Conservation (phyloP, 163 green algal species). For the Volvox carteri region DNA sequence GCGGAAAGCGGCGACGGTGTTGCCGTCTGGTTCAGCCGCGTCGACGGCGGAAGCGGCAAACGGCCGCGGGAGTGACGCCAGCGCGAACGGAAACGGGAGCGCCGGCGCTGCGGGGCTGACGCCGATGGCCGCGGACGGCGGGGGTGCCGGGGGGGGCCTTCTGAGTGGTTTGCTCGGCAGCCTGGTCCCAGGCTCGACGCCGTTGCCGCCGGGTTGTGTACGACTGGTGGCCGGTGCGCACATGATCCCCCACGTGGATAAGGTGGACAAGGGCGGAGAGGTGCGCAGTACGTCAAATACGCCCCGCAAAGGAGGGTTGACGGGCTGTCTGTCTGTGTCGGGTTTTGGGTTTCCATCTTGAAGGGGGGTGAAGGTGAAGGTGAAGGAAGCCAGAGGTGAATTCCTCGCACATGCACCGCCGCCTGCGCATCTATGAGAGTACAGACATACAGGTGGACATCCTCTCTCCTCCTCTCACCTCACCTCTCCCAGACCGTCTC, state of each 20-base stretch:
- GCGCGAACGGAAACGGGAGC: not conserved
- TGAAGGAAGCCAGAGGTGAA: too few species aligned
- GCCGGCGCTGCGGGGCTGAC: not conserved
- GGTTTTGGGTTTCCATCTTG: too few species aligned
- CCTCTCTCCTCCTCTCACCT: too few species aligned
- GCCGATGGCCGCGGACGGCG: not conserved
- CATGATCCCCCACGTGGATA: conserved; percentile 72
- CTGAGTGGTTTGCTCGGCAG: conserved; percentile 14
- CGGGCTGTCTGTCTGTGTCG: too few species aligned
- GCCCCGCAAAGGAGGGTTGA: too few species aligned
- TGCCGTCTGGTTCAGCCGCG: not conserved
- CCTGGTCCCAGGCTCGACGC: not conserved
- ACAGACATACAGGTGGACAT: too few species aligned
- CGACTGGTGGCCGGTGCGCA: conserved; percentile 58
- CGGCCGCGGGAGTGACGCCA: not conserved
- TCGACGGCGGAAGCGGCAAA: not conserved
- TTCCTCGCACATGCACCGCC: too few species aligned
- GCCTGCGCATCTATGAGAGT: too few species aligned
- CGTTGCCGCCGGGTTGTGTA: conserved; percentile 25
- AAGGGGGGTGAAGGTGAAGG: too few species aligned
- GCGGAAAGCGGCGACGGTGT: not conserved
- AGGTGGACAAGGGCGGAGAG: conserved; percentile 86
- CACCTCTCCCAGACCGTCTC: too few species aligned
- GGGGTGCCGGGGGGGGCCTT: not conserved
- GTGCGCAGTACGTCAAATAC: too few species aligned